A percentile compares a stretch with the other conserved stretches of the same genome.
Conservation (phyloP, 2,329 filamentous ascomycete species). For the Colletotrichum ledebouriae region DNA sequence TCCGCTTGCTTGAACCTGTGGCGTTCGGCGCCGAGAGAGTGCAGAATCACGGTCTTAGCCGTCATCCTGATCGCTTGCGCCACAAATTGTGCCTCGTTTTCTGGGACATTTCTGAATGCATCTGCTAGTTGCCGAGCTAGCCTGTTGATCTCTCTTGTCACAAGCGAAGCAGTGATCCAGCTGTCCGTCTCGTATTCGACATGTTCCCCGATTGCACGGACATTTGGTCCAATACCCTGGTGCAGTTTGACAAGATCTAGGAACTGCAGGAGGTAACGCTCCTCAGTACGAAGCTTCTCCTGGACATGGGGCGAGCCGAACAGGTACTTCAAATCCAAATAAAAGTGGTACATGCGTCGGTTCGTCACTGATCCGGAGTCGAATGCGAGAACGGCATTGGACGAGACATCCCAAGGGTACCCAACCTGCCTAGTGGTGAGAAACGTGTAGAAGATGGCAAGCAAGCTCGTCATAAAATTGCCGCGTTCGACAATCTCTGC, state of each 20-base stretch:
- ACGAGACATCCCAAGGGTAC: slow-evolving; percentile 89
- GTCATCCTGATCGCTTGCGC: slow-evolving; percentile 78
- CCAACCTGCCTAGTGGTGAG: slow-evolving; percentile 95
- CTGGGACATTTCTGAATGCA: slow-evolving; percentile 79
- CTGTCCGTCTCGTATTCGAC: slow-evolving; percentile 98
- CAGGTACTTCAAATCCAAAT: slow-evolving; percentile 91
- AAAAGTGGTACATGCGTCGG: slow-evolving; percentile 96
- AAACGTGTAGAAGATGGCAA: slow-evolving; percentile 98
- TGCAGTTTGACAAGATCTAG: slow-evolving; percentile 95
- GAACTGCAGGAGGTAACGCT: slow-evolving; percentile 92
- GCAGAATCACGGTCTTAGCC: slow-evolving; percentile 87
- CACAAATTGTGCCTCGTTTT: slow-evolving; percentile 76
- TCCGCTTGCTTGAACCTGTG: slow-evolving; percentile 88
- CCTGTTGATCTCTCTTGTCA: slow-evolving; percentile 94
- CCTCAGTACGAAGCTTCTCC: slow-evolving; percentile 83
- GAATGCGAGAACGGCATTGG: slow-evolving; percentile 88
- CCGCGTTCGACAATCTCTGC: slow-evolving; percentile 94
- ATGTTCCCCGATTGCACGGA: slow-evolving; percentile 92
- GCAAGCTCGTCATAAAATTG: slow-evolving; percentile 94
- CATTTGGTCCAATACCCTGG: slow-evolving; percentile 96
- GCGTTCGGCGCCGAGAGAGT: slow-evolving; percentile 90
- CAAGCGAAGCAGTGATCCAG: slow-evolving; percentile 95
- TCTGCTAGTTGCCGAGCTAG: slow-evolving; percentile 90
- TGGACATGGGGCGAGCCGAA: slow-evolving; percentile 91
- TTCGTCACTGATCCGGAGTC: slow-evolving; percentile 97